Evolutionary conservation across 176 grass and related monocot genomes (phyloP).

Genomic region (Zoysia pacifica): DNA sequence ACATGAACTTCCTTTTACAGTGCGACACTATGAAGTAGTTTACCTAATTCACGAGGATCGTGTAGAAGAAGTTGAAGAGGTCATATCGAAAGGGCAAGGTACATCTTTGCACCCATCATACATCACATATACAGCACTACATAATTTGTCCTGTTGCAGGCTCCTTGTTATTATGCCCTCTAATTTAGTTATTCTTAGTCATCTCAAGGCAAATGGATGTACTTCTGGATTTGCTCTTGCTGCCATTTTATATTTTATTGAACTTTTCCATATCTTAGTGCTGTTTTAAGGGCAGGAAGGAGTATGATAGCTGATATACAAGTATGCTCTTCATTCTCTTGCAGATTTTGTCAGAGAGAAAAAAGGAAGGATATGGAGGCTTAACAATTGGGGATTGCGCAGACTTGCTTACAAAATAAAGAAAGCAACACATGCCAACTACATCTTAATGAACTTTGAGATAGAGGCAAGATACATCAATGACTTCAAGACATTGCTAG

Average conservation of each 20-base stretch:
- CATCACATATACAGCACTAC: not conserved
- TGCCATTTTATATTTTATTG: not conserved
- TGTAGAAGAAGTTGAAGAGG: conserved; percentile 73
- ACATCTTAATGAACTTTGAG: conserved; percentile 96
- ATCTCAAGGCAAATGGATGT: not conserved
- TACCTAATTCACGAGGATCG: conserved; percentile 85
- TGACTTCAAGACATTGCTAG: conserved; percentile 84
- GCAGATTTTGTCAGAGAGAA: conserved; percentile 85
- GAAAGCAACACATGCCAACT: conserved; percentile 82
- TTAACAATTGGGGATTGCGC: conserved; percentile 89
- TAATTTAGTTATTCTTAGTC: conserved; percentile 3
- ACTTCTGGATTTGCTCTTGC: not conserved
- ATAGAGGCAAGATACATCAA: conserved; percentile 81
- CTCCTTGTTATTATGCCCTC: not conserved
- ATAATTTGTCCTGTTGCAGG: not conserved
- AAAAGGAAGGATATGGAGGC: conserved; percentile 97
- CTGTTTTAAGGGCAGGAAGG: not conserved
- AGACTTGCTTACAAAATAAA: conserved; percentile 88
- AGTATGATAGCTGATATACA: not conserved
- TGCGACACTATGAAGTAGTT: conserved; percentile 92
- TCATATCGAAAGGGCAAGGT: conserved; percentile 94
- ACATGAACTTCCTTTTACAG: conserved; percentile 40
- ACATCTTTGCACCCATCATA: not conserved
- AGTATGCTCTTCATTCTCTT: not conserved
- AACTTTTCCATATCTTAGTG: not conserved